Evolutionary conservation across 495 filamentous ascomycete genomes (phyloP), one percentile per base, ranked within the genome.

Genomic region (Hyaloscypha finlandica): DNA sequence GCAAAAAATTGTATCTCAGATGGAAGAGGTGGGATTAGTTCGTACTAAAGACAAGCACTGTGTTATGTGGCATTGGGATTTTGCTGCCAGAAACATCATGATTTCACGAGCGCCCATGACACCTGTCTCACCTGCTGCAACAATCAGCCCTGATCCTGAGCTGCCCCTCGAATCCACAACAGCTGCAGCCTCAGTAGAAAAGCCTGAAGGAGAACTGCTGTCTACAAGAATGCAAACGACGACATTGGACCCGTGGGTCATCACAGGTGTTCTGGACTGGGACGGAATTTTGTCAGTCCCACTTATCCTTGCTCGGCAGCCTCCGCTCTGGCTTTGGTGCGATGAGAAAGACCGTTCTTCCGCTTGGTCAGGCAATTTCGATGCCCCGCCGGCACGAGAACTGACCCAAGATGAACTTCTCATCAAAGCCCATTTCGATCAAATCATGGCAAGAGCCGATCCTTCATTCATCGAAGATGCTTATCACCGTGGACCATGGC

Each of bases 341-440:
- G 31, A 56, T 51, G 56, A 61, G n/a, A 31, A 65, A 1, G 37
- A 42, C 1, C 57, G 58, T n/a, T 25, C 11, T 16, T 60, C 32
- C 33, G n/a, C 6, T 29, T 64, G 51, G 51, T n/a, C 3, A 6
- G 66, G 66, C 9, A 61, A 68, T 59, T 8, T 1, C 8, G 67
- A 69, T 39, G 33, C 11, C 3, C 4, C 8, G 8, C 62, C 67
- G 9, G 12, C 8, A 1, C 6, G 55, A 58, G 32, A 29, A 16
- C 31, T 69, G 3, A 69, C 56, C 8, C 3, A 32, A 2, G 67
- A 69, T 37, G 62, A 69, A 32, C 55, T 56, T 55, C 31, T 61
- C 1, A 69, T 66, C 59, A 65, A 69, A 31, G 56, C 30, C 19
- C 63, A 66, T 37, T 70, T 70, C 37, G 52, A 70, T 57, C 57